Conservation (phyloP, 75 land plant genomes). For the Selaginella moellendorffii region DNA sequence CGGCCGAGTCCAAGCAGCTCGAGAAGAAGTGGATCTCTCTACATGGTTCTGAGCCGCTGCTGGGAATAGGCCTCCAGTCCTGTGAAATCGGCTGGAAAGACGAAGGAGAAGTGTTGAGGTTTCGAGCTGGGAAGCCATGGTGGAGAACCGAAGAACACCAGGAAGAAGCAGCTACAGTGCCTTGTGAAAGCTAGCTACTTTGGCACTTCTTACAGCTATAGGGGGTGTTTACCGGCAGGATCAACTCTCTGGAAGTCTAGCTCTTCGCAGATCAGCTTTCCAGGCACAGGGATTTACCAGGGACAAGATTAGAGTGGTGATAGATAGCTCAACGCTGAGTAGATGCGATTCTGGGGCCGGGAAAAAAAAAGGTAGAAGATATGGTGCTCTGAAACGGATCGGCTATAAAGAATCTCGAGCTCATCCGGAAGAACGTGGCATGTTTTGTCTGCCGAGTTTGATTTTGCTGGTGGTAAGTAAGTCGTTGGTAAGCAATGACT, state of each 20-base stretch:
- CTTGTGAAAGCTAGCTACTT: background rate
- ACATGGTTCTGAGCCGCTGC: slow-evolving; percentile 72
- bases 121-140: slow-evolving; percentile 73
- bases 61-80: slow-evolving; percentile 87
- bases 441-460: too few species aligned
- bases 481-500: too few species aligned
- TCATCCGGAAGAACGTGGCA: too few species aligned
- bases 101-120: slow-evolving; percentile 34
- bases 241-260: too few species aligned
- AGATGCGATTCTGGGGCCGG: too few species aligned
- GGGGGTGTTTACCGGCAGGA: too few species aligned
- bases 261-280: too few species aligned
- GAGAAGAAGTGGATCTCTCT: slow-evolving; percentile 32
- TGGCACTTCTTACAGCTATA: background rate
- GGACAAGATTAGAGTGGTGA: background rate
- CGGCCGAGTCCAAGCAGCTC: slow-evolving; percentile 10
- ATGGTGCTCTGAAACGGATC: too few species aligned
- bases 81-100: slow-evolving; percentile 65
- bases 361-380: too few species aligned
- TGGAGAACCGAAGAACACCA: slow-evolving; percentile 26
- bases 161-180: background rate
- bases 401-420: too few species aligned
- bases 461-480: too few species aligned
- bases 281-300: background rate
- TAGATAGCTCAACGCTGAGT: too few species aligned